Percentiles rank a stretch among this genome's conserved stretches.
These are phyloP conservation scores for Allium sativum DNA, from an alignment of 106 monocot species.

Conservation along the genomic window DNA sequence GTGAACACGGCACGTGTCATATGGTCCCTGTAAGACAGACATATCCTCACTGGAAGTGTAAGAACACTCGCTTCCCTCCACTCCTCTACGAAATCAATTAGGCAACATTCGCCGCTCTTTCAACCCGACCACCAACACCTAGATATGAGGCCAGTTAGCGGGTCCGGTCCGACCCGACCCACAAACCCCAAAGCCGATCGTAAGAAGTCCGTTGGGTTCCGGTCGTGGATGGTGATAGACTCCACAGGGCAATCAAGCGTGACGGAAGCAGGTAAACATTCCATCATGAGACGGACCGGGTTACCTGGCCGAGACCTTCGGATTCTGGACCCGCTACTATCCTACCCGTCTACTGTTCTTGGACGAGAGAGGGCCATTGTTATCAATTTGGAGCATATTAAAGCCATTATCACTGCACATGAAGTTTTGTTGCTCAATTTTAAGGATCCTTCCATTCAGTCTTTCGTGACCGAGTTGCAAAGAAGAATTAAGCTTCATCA, in stretches of 20 bases:
- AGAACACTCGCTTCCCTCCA: background rate
- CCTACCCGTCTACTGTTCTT: slow-evolving; percentile 72
- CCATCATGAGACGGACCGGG: slow-evolving; percentile 56
- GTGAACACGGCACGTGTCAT: too few species aligned
- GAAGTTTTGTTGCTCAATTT: slow-evolving; percentile 60
- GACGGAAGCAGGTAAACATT: slow-evolving; percentile 44
- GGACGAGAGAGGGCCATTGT: slow-evolving; percentile 70
- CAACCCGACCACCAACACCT: too few species aligned
- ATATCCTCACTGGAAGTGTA: too few species aligned
- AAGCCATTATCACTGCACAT: slow-evolving; percentile 56
- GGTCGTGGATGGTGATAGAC: slow-evolving; percentile 44
- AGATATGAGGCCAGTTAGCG: slow-evolving; percentile 1
- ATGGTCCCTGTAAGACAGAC: too few species aligned
- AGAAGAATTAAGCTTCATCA: slow-evolving; percentile 24
- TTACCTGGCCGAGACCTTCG: slow-evolving; percentile 64
- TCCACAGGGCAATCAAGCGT: slow-evolving; percentile 19
- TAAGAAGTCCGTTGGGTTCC: slow-evolving; percentile 28
- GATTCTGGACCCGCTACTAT: slow-evolving; percentile 59
- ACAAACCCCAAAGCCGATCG: background rate
- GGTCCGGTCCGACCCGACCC: background rate
- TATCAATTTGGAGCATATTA: slow-evolving; percentile 57
- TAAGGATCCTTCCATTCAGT: slow-evolving; percentile 27
- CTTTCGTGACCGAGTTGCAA: slow-evolving; percentile 49
- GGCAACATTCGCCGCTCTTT: background rate
- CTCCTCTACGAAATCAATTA: background rate